A percentile compares a stretch with the other conserved stretches of the same genome.
phyloP scores from a whole-genome alignment of 2,329 filamentous ascomycete species.

The Paraphoma sp. region DNA sequence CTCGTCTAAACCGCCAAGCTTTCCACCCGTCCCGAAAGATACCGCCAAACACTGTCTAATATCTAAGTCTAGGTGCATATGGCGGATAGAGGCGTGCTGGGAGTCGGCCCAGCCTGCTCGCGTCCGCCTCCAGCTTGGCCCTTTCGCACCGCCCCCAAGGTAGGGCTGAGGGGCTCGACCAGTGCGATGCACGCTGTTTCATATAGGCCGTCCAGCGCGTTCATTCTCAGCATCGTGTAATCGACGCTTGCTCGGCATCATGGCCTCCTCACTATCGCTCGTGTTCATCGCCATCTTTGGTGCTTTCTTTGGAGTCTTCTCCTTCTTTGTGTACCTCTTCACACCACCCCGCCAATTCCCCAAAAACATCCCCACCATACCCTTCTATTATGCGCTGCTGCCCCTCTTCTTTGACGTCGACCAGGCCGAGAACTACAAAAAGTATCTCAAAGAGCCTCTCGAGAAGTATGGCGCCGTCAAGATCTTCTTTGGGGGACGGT shows the following conservation, averaged over 20 bases:
- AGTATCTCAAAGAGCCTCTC: slow-evolving; percentile 50
- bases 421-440: slow-evolving; percentile 50
- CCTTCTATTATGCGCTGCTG: slow-evolving; percentile 54
- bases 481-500: slow-evolving; percentile 57
- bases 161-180: slow-evolving; percentile 14
- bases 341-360: slow-evolving; percentile 34
- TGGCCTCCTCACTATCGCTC: slow-evolving; percentile 32
- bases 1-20: slow-evolving; percentile 15
- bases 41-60: slow-evolving; percentile 24
- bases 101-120: slow-evolving; percentile 10
- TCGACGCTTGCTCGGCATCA: slow-evolving; percentile 10
- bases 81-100: slow-evolving; percentile 5
- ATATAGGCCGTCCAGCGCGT: slow-evolving; percentile 19
- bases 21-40: slow-evolving; percentile 13
- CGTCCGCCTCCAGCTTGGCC: slow-evolving; percentile 14
- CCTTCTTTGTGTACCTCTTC: slow-evolving; percentile 33
- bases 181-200: slow-evolving; percentile 12
- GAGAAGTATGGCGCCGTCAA: slow-evolving; percentile 55
- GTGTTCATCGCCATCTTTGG: slow-evolving; percentile 27
- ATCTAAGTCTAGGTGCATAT: slow-evolving; percentile 22
- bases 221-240: slow-evolving; percentile 3
- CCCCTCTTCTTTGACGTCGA: slow-evolving; percentile 53
- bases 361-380: slow-evolving; percentile 52
- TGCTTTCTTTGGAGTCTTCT: slow-evolving; percentile 19
- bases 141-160: slow-evolving; percentile 13